phyloP scores from a whole-genome alignment of 306 rosid genomes.

The Ochetophila trinervis region DNA sequence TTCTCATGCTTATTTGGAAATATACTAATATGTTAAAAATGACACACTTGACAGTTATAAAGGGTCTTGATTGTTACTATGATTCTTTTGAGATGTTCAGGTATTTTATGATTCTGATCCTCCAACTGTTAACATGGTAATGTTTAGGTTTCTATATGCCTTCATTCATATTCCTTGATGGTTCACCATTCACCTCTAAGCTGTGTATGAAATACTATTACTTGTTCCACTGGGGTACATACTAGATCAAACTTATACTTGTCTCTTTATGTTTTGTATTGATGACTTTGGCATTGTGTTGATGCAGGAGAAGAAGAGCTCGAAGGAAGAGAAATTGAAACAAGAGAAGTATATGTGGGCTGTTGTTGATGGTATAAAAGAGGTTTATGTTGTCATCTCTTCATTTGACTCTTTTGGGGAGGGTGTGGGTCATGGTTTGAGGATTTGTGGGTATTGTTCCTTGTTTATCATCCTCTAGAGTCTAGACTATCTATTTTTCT shows the following conservation, averaged over 20 bases:
- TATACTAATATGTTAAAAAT: too few species aligned
- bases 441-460: not conserved
- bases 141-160: too few species aligned
- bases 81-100: too few species aligned
- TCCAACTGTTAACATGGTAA: too few species aligned
- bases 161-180: too few species aligned
- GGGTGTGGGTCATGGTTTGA: constrained; percentile 4
- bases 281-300: constrained; percentile 18
- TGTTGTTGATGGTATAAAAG: constrained; percentile 82
- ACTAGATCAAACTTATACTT: not conserved
- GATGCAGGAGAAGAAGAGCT: constrained; percentile 80
- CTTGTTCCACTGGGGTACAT: not conserved
- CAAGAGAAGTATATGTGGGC: constrained; percentile 99
- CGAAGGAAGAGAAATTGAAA: constrained; percentile 82
- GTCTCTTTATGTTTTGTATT: not conserved
- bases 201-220: not conserved
- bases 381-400: constrained; percentile 62
- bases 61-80: too few species aligned
- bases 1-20: too few species aligned
- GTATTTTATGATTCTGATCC: too few species aligned
- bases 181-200: too few species aligned
- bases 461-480: not conserved
- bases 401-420: constrained; percentile 6
- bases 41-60: too few species aligned
- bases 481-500: too few species aligned